phyloP scores from a whole-genome alignment of 106 monocot species.

The Hemerocallis citrina region DNA sequence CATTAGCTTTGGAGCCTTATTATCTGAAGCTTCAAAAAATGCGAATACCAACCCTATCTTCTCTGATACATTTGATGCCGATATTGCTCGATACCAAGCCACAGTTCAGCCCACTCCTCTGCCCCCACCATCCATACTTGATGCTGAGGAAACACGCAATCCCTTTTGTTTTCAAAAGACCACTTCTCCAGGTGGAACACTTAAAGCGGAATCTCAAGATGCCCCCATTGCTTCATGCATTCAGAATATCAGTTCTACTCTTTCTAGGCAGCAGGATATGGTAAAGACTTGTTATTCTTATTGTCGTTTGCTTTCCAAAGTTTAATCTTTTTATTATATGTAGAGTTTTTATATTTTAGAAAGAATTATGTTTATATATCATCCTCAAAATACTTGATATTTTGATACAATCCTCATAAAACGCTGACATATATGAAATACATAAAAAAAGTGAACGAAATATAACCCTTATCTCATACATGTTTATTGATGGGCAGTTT shows the following conservation, averaged over 20 bases:
- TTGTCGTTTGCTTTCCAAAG: background rate
- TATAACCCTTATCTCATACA: too few relatives aligned
- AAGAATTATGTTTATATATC: background rate
- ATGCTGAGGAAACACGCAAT: constrained; percentile 65
- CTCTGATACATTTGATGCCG: constrained; percentile 77
- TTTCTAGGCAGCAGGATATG: background rate
- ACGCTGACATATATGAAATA: too few relatives aligned
- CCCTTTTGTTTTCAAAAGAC: constrained; percentile 39
- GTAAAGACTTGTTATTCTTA: background rate
- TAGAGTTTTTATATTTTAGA: background rate
- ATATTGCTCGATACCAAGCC: constrained; percentile 35
- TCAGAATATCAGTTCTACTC: background rate
- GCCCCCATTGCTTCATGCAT: constrained; percentile 2
- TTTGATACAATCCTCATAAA: too few relatives aligned
- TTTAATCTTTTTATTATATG: background rate
- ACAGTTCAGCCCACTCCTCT: constrained; percentile 11
- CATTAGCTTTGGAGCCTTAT: constrained; percentile 54
- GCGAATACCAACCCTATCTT: constrained; percentile 16
- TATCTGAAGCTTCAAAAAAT: constrained; percentile 28
- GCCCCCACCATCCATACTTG: constrained; percentile 40
- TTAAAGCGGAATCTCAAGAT: constrained; percentile 6
- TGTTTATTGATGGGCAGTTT: too few relatives aligned
- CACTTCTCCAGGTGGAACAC: constrained; percentile 2
- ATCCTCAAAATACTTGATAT: too few relatives aligned
- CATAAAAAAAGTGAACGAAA: too few relatives aligned